Conservation (phyloP, 768 basidiomycete genomes). For the Suillus weaverae region DNA sequence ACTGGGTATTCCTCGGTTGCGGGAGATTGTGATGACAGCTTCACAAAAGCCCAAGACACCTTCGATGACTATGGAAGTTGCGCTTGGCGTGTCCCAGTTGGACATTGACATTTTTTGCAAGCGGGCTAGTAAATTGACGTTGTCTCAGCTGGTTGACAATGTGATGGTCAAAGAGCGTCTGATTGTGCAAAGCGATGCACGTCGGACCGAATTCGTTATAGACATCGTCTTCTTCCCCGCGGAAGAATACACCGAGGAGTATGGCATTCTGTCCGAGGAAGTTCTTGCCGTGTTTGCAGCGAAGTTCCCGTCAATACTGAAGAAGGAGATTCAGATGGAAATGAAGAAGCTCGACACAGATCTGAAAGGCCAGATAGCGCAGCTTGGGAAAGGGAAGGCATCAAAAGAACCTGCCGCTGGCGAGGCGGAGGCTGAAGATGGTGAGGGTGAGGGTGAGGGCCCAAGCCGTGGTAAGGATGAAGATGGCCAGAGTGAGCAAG, state of each 20-base stretch:
- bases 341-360: slow-evolving; percentile 84
- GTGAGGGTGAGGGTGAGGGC: slow-evolving; percentile 52
- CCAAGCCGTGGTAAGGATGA: slow-evolving; percentile 42
- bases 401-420: slow-evolving; percentile 42
- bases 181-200: slow-evolving; percentile 60
- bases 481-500: slow-evolving; percentile 73
- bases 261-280: slow-evolving; percentile 70
- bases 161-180: slow-evolving; percentile 82
- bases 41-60: slow-evolving; percentile 95
- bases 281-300: slow-evolving; percentile 70
- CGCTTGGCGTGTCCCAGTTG: slow-evolving; percentile 46
- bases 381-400: slow-evolving; percentile 79
- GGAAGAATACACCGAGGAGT: slow-evolving; percentile 80
- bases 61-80: slow-evolving; percentile 87
- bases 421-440: slow-evolving; percentile 50
- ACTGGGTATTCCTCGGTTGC: slow-evolving; percentile 95
- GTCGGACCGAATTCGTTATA: slow-evolving; percentile 79
- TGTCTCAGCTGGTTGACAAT: slow-evolving; percentile 85
- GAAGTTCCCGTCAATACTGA: slow-evolving; percentile 77
- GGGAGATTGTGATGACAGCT: slow-evolving; percentile 99
- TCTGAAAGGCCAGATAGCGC: slow-evolving; percentile 72
- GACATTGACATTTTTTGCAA: slow-evolving; percentile 84
- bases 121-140: slow-evolving; percentile 76
- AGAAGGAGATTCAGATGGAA: slow-evolving; percentile 83
- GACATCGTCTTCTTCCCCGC: slow-evolving; percentile 83